Evolutionary conservation across 2,329 filamentous ascomycete species (phyloP), one percentile per base, ranked within the genome.

Genomic region (Pyrenochaeta sp.): DNA sequence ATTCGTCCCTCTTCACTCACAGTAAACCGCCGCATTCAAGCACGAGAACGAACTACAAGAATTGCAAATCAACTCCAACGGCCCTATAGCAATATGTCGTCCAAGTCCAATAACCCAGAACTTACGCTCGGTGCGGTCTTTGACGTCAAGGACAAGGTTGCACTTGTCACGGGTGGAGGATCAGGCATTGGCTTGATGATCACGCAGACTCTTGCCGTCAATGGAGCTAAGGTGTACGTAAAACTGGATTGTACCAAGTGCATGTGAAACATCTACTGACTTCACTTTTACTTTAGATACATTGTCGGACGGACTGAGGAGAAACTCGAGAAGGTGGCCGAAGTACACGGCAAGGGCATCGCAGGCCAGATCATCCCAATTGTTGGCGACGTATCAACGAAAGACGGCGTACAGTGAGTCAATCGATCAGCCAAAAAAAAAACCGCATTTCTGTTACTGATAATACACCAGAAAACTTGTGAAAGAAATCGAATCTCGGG

Each of bases 111-210:
- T 56, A 64, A 67, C 40, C 19, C 56, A 25, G 71, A 77, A 42
- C 64, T 77, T 42, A 63, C 72, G 61, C 65, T 77, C 22, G 62
- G 62, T 40, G 57, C 72, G 43, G 69, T 77, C 30, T 77, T 78
- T 63, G 69, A 75, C 66, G 73, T 78, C 57, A 78, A 78, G 58
- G 70, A 69, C 66, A 76, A 76, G 57, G 72, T 77, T 6, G 80
- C 79, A 9, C 66, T 82, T 19, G 73, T 81, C 2, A 80, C 79
- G 2, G 80, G 81, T 36, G 81, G 80, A 50, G 81, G 80, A 37
- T 78, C 74, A 6, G 81, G 81, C 12, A 83, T 83, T 58, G 81
- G 81, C 24, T 62, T 83, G 55, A 83, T 83, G 81, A 72, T 77
- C 40, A 77, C 77, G 19, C 80, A 82, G 64, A 77, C 79, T 1